A percentile compares a stretch with the other conserved stretches of the same genome.
Evolutionary conservation across 345 rosid genomes (phyloP).

Genomic region (Physaria fendleri): DNA sequence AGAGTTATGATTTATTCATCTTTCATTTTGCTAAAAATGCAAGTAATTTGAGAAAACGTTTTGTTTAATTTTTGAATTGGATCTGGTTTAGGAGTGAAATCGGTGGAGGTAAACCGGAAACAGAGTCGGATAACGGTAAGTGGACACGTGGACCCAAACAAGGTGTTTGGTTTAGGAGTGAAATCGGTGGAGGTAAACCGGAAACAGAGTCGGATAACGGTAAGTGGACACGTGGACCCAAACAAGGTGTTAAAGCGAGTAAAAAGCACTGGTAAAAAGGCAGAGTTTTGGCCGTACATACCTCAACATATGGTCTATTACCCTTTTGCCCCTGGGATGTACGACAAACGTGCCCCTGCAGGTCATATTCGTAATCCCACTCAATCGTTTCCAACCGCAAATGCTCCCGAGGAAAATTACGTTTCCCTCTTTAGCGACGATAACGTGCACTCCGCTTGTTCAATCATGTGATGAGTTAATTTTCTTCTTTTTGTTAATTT

Average conservation of each 20-base stretch:
- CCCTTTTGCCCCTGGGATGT: conserved; percentile 46
- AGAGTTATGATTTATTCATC: background rate
- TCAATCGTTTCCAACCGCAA: conserved; percentile 38
- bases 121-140: conserved; percentile 41
- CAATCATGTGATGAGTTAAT: conserved; percentile 43
- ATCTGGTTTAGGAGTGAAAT: conserved; percentile 45
- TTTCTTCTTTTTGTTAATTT: background rate
- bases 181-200: conserved; percentile 44
- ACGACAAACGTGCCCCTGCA: conserved; percentile 50
- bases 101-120: conserved; percentile 44
- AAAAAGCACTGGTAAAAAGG: conserved; percentile 44
- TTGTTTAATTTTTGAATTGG: no score
- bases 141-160: conserved; percentile 50
- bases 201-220: conserved; percentile 42
- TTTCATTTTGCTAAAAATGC: background rate
- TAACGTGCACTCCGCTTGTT: conserved; percentile 41
- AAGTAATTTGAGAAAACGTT: no score
- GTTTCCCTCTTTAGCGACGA: conserved; percentile 42
- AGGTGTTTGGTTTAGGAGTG: conserved; percentile 48
- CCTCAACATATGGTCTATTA: conserved; percentile 46
- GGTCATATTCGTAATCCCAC: conserved; percentile 40
- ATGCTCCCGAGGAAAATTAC: conserved; percentile 33
- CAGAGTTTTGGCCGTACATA: conserved; percentile 53
- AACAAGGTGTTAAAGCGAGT: conserved; percentile 46
- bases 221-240: conserved; percentile 45